Conservation (phyloP, 2,329 filamentous ascomycete genomes). For the Ophiostoma pallidulum region DNA sequence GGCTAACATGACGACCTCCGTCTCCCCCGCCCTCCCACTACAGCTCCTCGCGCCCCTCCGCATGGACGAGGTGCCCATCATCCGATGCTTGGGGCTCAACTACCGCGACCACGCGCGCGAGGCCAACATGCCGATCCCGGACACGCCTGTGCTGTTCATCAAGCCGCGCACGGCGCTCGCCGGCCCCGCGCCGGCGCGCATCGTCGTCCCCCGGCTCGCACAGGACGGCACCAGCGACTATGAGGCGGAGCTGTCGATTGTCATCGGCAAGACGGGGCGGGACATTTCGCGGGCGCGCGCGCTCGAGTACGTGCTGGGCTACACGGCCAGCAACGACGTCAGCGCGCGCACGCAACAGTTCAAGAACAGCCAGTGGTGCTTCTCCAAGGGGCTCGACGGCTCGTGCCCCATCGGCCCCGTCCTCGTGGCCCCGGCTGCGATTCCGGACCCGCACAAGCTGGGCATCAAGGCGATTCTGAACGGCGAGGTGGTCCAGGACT, state of each 20-base stretch:
- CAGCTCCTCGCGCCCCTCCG: slow-evolving; percentile 27
- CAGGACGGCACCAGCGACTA: slow-evolving; percentile 31
- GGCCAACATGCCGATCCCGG: slow-evolving; percentile 28
- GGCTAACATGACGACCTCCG: no score
- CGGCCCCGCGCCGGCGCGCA: slow-evolving; percentile 23
- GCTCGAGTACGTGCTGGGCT: slow-evolving; percentile 31
- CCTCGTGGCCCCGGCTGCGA: slow-evolving; percentile 23
- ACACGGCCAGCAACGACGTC: slow-evolving; percentile 31
- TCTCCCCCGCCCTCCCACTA: background rate
- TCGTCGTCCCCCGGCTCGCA: slow-evolving; percentile 24
- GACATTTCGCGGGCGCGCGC: slow-evolving; percentile 30
- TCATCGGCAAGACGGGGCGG: slow-evolving; percentile 28
- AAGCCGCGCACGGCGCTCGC: slow-evolving; percentile 29
- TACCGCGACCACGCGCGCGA: slow-evolving; percentile 32
- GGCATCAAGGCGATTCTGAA: slow-evolving; percentile 27
- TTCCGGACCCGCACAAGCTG: slow-evolving; percentile 25
- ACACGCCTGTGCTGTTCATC: slow-evolving; percentile 28
- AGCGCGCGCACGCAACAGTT: slow-evolving; percentile 29
- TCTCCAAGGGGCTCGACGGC: slow-evolving; percentile 30
- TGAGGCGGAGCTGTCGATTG: slow-evolving; percentile 30
- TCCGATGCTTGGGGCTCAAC: slow-evolving; percentile 38
- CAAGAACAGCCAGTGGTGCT: slow-evolving; percentile 30
- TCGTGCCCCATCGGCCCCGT: slow-evolving; percentile 29
- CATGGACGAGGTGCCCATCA: slow-evolving; percentile 27
- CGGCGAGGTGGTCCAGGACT: slow-evolving; percentile 29